These are phyloP conservation scores for Globisporangium echinulatum DNA, from an alignment of 352 stramenopile species.

Conservation along the genomic window DNA sequence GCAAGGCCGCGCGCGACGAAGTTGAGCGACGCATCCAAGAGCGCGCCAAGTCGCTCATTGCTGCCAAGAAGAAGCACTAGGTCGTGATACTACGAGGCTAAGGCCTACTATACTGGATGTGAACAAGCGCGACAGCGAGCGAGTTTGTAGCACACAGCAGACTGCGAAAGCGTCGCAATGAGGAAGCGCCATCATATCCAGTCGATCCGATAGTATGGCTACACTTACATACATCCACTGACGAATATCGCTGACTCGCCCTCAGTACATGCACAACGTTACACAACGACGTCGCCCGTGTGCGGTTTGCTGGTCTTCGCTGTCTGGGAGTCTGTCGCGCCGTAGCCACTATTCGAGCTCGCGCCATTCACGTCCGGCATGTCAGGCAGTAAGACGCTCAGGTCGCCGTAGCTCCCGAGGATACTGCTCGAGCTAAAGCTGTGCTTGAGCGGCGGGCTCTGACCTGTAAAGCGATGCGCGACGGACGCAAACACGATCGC, in stretches of 20 bases:
- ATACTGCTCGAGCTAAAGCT: conserved; percentile 6
- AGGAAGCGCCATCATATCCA: too few relatives aligned
- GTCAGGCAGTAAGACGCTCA: conserved; percentile 4
- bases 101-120: too few relatives aligned
- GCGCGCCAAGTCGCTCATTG: conserved; percentile 41
- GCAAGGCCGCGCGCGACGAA: conserved; percentile 65
- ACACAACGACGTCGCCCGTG: conserved; percentile 4
- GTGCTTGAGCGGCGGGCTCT: conserved; percentile 12
- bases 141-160: too few relatives aligned
- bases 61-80: conserved; percentile 61
- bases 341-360: background rate
- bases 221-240: too few relatives aligned
- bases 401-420: conserved; percentile 4
- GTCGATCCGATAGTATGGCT: too few relatives aligned
- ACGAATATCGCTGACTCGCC: too few relatives aligned
- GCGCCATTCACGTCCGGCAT: background rate
- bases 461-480: conserved; percentile 21
- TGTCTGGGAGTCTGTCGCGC: background rate
- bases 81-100: too few relatives aligned
- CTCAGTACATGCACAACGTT: background rate
- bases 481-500: conserved; percentile 40
- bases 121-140: too few relatives aligned
- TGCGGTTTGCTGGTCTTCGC: background rate
- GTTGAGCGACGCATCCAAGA: conserved; percentile 63
- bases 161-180: too few relatives aligned